Evolutionary conservation across 306 rosid species (phyloP), one percentile per base, ranked within the genome.

Genomic region (Vigna mungo): DNA sequence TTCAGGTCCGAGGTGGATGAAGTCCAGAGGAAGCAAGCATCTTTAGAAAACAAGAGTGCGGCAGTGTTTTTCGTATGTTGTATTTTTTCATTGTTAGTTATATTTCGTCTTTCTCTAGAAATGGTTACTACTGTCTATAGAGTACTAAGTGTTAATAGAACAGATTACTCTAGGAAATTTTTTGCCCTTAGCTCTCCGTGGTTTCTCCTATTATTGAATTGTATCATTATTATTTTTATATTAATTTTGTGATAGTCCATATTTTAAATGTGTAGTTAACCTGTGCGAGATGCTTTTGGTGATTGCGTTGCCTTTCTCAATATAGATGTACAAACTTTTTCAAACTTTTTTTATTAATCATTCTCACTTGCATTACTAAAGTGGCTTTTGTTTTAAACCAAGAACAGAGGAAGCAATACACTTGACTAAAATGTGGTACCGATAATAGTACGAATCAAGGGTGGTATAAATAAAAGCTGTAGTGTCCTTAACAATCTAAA

Each of bases 1-100:
- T 84, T 86, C 97, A 95, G 98, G 75, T 87, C 80, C 13, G 96
- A 95, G 83, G 87, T 95, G 71, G 89, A 89, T 59, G 80, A 63
- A 84, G 90, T 92, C 25, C 75, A 79, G 72, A 85, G 85, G 87
- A 90, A 87, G 74, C 97, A 95, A 76, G 58, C 43, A 18, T 86
- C 68, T 44, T 71, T 95, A 81, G 99, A 95, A 81, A 88, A 89
- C 79, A 90, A 95, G 90, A 87, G 90, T 51, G 59, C 84, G 4
- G 30, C 85, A 25, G 83, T 90, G 56, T 89, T 95, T 82, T 27
- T 84, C 39, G 55, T 92, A 48, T 90, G 97, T 71, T 48, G 88
- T 47, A 78, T 87, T 18, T 90, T 90, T 86, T 86, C 89, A 18
- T 71, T 77, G 59, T 53, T 95, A 60, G 97, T 95, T 56, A 34